Evolutionary conservation across 441 rosid genomes (phyloP), one percentile per base, ranked within the genome.

Genomic region (Arabidopsis lyrata): DNA sequence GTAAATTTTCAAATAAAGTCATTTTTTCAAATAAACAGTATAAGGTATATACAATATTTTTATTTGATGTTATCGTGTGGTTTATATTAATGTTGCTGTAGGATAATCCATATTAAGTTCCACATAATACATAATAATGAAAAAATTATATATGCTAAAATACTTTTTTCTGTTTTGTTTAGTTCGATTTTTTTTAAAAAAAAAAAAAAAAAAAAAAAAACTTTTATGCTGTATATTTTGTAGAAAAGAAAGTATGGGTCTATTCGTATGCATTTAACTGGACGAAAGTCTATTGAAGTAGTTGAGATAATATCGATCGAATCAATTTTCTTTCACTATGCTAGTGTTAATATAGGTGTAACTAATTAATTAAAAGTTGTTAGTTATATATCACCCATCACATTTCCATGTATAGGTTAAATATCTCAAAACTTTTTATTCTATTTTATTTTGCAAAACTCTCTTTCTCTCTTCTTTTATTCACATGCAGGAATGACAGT

Each of bases 401-500:
- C 39, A 75, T 68, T 66, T 59, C 55, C 47, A 66, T 58, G 44
- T 38, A 38, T 66, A 54, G 68, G 61, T 61, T 47, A 45, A 32
- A 7, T 8, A 31, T 38, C 66, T 57, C 41, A 66, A 15, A 20
- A 24, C n/a, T 24, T 35, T 39, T 52, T 35, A 5, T 9, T 34
- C 10, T 10, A 10, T 32, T 52, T 50, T 7, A 5, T 66, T 59
- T 48, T 66, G 3, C 52, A 31, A 16, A 38, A 20, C 15, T 70
- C 6, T 58, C 0, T 34, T 9, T 57, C 24, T 4, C 6, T 57
- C 38, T 38, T 49, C 35, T 52, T 74, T 50, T 69, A 45, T 55
- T 63, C 80, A 70, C 76, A 76, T 76, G 80, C 72, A 48, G 14
- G 75, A 70, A 57, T 56, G 76, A 57, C 71, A 57, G 61, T 48